Base-by-base conservation (phyloP, 345 rosid genomes). In the Firmiana major region DNA sequence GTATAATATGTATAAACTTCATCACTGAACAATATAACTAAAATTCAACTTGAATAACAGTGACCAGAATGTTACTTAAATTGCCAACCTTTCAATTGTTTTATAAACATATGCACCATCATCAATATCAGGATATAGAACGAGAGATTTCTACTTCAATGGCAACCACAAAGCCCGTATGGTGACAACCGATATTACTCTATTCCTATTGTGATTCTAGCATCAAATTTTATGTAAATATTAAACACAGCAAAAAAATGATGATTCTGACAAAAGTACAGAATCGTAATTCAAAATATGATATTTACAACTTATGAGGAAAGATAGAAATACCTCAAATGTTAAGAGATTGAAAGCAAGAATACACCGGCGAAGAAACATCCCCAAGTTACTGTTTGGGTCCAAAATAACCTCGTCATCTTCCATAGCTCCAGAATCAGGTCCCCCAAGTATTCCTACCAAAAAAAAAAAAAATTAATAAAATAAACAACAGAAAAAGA, bases 341-440 rank as follows among this genome's bases (percentile, higher is more conserved):
- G 91, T 86, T 57, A 96, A 81, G 45, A 87, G 75, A 78, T 91
- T 93, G 81, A 93, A 93, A 72, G 98, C 88, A 79, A 93, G 90
- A 64, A 93, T 71, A 82, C 98, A 92, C 24, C 93, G 99, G 16
- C 98, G 97, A 55, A 93, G 87, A 87, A 91, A 96, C 89, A 92
- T 83, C 77, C 98, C 99, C 78, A 96, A 83, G 75, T 77, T 87
- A 84, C 98, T 91, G 72, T 79, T 96, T 4, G 95, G 93, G 68
- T 96, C 99, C 90, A 96, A 86, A 74, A 89, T 81, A 76, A 88
- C 88, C 81, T 93, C 98, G 68, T 87, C 97, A 74, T 91, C 98
- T 63, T 92, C 97, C 63, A 88, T 77, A 34, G 80, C 81, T 63
- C 87, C 93, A 15, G 90, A 83, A 79, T 93, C 97, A 80, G 85